Conservation (phyloP, 345 rosid genomes). For the Iberis pinnata region DNA sequence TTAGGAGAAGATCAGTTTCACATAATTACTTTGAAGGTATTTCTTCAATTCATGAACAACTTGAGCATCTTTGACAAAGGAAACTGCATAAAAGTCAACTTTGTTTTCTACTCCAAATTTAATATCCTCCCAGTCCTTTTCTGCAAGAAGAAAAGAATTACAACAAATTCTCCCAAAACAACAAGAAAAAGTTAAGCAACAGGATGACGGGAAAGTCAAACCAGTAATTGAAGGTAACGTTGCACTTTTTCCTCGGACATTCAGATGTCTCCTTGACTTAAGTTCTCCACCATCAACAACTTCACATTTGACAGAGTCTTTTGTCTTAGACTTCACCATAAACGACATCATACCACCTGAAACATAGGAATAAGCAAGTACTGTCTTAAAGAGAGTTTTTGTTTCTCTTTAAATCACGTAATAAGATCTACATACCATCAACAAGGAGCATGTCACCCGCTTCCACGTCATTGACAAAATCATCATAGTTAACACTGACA, state of each 20-base stretch:
- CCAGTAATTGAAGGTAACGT: constrained; percentile 97
- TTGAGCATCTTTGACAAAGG: constrained; percentile 96
- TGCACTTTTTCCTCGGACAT: constrained; percentile 97
- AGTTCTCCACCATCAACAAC: constrained; percentile 99
- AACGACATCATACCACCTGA: constrained; percentile 99
- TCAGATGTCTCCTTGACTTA: constrained; percentile 92
- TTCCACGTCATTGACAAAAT: constrained; percentile 90
- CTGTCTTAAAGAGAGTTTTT: too few relatives aligned
- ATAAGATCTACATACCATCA: constrained; percentile 56
- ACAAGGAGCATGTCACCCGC: constrained; percentile 96
- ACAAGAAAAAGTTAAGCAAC: not conserved
- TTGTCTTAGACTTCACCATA: constrained; percentile 80
- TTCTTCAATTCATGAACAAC: constrained; percentile 97
- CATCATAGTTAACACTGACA: constrained; percentile 97
- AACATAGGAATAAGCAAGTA: constrained; percentile 7
- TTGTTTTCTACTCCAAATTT: constrained; percentile 93
- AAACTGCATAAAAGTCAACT: constrained; percentile 97
- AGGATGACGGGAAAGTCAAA: constrained; percentile 23
- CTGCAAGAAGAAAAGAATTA: constrained; percentile 37
- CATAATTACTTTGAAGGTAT: constrained; percentile 55
- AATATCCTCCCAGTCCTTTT: constrained; percentile 99
- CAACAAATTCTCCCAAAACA: not conserved
- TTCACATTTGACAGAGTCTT: constrained; percentile 89
- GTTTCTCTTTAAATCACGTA: not conserved
- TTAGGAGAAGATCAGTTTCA: not conserved